Base-by-base conservation (phyloP, 805 yeast genomes). In the Myxozyma melibiosi region DNA sequence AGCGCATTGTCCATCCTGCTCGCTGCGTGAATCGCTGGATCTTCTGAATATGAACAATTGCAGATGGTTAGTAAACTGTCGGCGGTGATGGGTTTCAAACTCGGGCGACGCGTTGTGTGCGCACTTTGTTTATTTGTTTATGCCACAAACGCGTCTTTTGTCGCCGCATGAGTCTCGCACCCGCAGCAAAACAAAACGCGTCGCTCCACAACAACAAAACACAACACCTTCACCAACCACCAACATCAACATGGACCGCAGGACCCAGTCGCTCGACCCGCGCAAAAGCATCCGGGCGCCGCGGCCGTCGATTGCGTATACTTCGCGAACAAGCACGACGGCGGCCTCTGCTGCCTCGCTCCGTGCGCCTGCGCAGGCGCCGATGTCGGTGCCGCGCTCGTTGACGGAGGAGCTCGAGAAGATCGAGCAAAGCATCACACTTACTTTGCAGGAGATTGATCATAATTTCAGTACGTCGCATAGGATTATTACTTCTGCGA, bases 391-490 rank as follows among this genome's bases (percentile, higher is more conserved):
- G 11, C 57, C 64, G 35, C 47, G 59, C 22, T 53, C 62, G 25
- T 37, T 60, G 24, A 58, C 64, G 8, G 64, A 60, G 34, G 73
- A 81, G 69, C 71, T 85, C 66, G 95, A 89, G 66, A 76, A 81
- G 65, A 70, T 88, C 42, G 96, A 90, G 66, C 95, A 87, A 69
- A 86, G 84, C 67, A 86, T 88, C 40, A 88, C 96, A 0, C 70
- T 86, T 51, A 81, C 84, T 4, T 73, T 90, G 46, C 96, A 89
- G 70, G 85, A 84, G 46, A 87, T 90, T 24, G 96, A 90, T 72
- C 79, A 83, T 46, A 85, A 88, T 66, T 77, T 90, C 48, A 80
- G 86, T 11, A 76, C 79, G 42, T 82, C 91, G 20, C 88, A 86
- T 68, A 78, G 83, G 44, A 78, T 84, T 33, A 82, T 90, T 25